Evolutionary conservation across 352 stramenopile species (phyloP).

Genomic region (Globisporangium carolinianum): DNA sequence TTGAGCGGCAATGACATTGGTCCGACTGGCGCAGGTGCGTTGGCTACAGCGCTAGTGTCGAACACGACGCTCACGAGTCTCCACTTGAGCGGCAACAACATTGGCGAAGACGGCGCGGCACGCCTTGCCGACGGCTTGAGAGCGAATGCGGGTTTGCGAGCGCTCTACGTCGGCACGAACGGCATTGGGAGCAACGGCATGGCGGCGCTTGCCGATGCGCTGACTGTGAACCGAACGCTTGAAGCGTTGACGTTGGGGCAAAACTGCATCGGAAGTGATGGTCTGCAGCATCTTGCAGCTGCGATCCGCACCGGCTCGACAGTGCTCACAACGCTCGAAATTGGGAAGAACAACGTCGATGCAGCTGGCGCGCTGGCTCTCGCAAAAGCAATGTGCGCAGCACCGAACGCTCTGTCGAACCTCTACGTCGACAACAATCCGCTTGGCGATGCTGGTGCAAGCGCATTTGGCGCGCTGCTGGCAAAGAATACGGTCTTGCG

Average conservation of each 20-base stretch:
- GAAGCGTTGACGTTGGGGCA: conserved; percentile 73
- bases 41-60: conserved; percentile 39
- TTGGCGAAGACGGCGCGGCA: conserved; percentile 61
- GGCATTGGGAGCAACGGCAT: conserved; percentile 64
- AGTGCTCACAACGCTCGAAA: conserved; percentile 58
- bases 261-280: conserved; percentile 62
- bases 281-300: conserved; percentile 47
- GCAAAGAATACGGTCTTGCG: conserved; percentile 65
- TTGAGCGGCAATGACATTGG: conserved; percentile 80
- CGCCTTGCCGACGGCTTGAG: conserved; percentile 45
- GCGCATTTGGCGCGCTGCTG: conserved; percentile 58
- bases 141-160: conserved; percentile 37
- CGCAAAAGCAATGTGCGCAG: conserved; percentile 54
- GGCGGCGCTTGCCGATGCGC: conserved; percentile 41
- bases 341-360: conserved; percentile 74
- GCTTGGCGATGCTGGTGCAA: conserved; percentile 64
- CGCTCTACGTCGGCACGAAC: conserved; percentile 78
- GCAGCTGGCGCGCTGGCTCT: conserved; percentile 57
- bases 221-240: conserved; percentile 49
- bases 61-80: conserved; percentile 60
- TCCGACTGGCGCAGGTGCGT: conserved; percentile 30
- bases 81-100: conserved; percentile 80
- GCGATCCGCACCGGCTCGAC: conserved; percentile 50
- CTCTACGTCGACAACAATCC: conserved; percentile 83
- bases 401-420: conserved; percentile 54